These are phyloP conservation scores for Hyphopichia khmerensis DNA, from an alignment of 1,139 yeast species.

Conservation along the genomic window DNA sequence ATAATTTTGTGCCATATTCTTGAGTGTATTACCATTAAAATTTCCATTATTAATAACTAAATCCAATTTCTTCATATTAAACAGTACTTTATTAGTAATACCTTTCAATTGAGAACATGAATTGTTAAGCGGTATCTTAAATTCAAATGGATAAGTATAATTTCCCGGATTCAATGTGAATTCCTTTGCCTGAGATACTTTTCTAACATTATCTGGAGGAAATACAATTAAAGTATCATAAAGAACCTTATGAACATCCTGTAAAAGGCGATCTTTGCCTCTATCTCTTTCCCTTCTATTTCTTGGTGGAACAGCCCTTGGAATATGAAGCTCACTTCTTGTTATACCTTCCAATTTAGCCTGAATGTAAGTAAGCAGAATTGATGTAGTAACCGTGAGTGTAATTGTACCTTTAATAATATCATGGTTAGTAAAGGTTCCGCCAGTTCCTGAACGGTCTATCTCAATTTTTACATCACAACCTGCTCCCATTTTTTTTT, in stretches of 20 bases:
- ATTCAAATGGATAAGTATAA: conserved; percentile 57
- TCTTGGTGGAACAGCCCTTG: conserved; percentile 12
- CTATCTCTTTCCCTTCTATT: conserved; percentile 9
- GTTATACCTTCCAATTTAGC: conserved; percentile 62
- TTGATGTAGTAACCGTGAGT: conserved; percentile 44
- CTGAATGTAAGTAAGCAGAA: conserved; percentile 50
- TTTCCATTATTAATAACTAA: conserved; percentile 37
- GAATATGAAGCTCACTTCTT: conserved; percentile 34
- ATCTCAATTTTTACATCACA: conserved; percentile 37
- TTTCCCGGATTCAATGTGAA: conserved; percentile 63
- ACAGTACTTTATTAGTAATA: conserved; percentile 38
- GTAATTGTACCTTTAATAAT: conserved; percentile 47
- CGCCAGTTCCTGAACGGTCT: conserved; percentile 34
- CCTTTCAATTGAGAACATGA: conserved; percentile 49
- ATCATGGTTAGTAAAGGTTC: conserved; percentile 55
- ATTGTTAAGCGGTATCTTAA: conserved; percentile 51
- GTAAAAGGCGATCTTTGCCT: conserved; percentile 21
- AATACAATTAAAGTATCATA: conserved; percentile 57
- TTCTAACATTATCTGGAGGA: conserved; percentile 57
- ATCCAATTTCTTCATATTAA: conserved; percentile 32
- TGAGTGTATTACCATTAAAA: conserved; percentile 19
- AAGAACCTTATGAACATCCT: conserved; percentile 55
- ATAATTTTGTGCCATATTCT: conserved; percentile 21
- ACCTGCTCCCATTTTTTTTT: conserved; percentile 4
- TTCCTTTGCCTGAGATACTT: conserved; percentile 48